Evolutionary conservation across 2,329 filamentous ascomycete genomes (phyloP).

Genomic region (Celoporthe dispersa): DNA sequence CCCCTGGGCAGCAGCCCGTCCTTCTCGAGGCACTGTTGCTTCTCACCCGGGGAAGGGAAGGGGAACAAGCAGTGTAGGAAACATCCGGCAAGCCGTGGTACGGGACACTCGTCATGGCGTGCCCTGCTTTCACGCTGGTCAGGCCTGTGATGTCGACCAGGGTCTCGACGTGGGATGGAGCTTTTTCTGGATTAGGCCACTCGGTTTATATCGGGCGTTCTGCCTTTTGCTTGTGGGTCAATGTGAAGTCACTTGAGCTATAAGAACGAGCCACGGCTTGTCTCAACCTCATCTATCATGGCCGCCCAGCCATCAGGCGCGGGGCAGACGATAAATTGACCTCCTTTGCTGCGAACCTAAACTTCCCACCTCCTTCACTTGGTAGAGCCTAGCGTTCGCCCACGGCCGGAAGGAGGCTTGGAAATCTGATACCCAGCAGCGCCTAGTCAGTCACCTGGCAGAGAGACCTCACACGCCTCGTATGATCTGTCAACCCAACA

Average conservation of each 20-base stretch:
- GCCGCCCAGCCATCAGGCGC: not conserved
- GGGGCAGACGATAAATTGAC: not conserved
- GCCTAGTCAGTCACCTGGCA: not conserved
- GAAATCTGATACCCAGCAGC: not conserved
- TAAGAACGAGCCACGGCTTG: not conserved
- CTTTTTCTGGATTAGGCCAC: not conserved
- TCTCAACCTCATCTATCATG: not conserved
- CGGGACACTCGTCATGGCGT: not conserved
- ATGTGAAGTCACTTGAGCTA: not conserved
- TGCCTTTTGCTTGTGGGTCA: conserved; percentile 1
- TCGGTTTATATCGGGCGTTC: not conserved
- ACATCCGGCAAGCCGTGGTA: not conserved
- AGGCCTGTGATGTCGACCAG: not conserved
- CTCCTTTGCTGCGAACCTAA: not conserved
- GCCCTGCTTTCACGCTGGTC: not conserved
- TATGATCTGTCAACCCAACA: not conserved
- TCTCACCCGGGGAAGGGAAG: not conserved
- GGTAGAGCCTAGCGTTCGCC: not conserved
- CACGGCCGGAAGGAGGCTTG: not conserved
- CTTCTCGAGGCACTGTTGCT: not conserved
- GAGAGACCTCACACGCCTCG: not conserved
- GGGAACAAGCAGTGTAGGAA: not conserved
- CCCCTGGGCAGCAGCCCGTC: not conserved
- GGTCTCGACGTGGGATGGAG: conserved; percentile 6
- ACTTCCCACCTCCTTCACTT: not conserved